Percentiles rank a stretch among this genome's conserved stretches.
These are phyloP conservation scores for Voacanga thouarsii DNA, from an alignment of 257 asterid genomes.

Conservation along the genomic window DNA sequence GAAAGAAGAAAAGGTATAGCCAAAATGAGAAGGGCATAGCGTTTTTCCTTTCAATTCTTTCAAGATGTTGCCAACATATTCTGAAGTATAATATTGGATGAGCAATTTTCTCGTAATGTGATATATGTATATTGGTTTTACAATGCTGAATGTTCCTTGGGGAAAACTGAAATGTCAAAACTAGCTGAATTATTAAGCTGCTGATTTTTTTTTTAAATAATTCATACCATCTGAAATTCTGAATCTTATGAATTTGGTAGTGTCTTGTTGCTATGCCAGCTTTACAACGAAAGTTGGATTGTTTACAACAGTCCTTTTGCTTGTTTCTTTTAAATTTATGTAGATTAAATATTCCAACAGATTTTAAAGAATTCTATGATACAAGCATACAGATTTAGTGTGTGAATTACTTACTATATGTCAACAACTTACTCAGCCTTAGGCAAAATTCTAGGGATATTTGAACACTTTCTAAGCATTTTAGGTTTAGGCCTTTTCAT, in stretches of 20 bases:
- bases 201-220: no score
- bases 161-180: not conserved
- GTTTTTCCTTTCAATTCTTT: not conserved
- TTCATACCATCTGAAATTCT: not conserved
- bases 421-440: no score
- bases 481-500: no score
- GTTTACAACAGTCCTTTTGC: not conserved
- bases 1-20: slow-evolving; percentile 64
- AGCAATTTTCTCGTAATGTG: not conserved
- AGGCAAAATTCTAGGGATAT: no score
- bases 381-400: no score
- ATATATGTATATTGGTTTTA: not conserved
- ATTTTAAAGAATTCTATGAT: no score
- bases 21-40: not conserved
- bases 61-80: not conserved
- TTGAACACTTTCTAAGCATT: no score
- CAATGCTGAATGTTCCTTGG: not conserved
- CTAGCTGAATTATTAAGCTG: not conserved
- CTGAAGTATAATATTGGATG: not conserved
- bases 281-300: no score
- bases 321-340: no score
- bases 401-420: no score
- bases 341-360: no score
- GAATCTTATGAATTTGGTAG: not conserved
- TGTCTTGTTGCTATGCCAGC: not conserved